Evolutionary conservation across 306 rosid genomes (phyloP), one percentile per base, ranked within the genome.

Genomic region (Cucurbita moschata): DNA sequence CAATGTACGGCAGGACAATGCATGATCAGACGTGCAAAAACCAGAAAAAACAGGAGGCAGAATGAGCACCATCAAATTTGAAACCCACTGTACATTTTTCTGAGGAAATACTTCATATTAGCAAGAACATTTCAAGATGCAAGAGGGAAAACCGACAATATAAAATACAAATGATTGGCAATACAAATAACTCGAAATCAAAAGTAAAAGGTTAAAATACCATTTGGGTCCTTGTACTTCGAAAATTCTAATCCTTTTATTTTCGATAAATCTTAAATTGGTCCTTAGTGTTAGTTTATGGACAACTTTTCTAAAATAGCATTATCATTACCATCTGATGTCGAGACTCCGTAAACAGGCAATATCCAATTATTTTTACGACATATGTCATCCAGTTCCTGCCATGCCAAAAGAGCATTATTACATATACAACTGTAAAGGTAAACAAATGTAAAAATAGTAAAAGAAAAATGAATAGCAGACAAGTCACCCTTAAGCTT

Each of bases 311-410:
- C 35, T 30, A 30, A 30, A 30, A 30, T 30, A 30, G 35, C 35
- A 30, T 2, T 2, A 30, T 30, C 35, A 30, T 19, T 78, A 89
- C 97, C 96, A 59, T 77, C 79, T 81, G 79, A 52, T 1, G 71
- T 60, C 30, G 76, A 76, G 59, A 83, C 64, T 40, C 50, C 73
- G 78, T 86, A 88, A 73, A 79, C 83, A 49, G 92, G 94, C 38
- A 83, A 61, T 59, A 76, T 37, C 94, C 92, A 86, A 74, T 78
- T 60, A 75, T 82, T 85, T 75, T 72, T 63, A 35, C 53, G 49
- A 53, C 86, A 85, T 55, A 74, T 52, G n/a, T 49, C 79, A 64
- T 85, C 88, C 70, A 85, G 30, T 76, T 82, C 86, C 86, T 85
- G 88, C 69, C 57, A 76, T 44, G 16, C 59, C 43, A 75, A 56